Conservation (phyloP, 78 protist genomes). For the Speleostelium caveatum region DNA sequence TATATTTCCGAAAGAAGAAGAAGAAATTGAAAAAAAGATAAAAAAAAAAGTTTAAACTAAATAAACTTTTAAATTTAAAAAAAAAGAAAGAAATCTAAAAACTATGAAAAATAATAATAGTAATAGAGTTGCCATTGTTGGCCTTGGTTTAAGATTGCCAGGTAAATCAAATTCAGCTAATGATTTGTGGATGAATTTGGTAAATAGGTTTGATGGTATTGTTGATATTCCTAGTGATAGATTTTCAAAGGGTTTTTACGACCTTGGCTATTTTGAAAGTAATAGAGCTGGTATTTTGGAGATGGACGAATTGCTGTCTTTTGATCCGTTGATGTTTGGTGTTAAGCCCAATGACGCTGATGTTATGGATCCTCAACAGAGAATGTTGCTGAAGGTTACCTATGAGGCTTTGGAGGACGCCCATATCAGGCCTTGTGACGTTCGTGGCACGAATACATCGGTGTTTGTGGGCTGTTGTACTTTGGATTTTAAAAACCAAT, state of each 20-base stretch:
- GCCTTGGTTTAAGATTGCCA: conserved; percentile 11
- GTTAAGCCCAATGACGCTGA: conserved; percentile 37
- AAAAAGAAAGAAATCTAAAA: too few species aligned
- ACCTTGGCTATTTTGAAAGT: background rate
- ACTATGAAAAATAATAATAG: too few species aligned
- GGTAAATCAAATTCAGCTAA: background rate
- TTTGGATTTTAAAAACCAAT: background rate
- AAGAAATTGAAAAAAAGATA: too few species aligned
- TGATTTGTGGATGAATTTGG: background rate
- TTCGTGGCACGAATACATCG: background rate
- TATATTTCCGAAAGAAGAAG: too few species aligned
- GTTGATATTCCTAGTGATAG: background rate
- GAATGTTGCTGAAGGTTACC: conserved; percentile 74
- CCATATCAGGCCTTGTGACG: background rate
- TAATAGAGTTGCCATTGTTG: conserved; percentile 8
- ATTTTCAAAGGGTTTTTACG: background rate
- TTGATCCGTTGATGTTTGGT: conserved; percentile 14
- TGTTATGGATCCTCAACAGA: conserved; percentile 88
- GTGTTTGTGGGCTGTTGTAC: background rate
- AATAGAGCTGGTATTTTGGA: conserved; percentile 3
- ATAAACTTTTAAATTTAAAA: too few species aligned
- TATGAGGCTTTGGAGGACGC: conserved; percentile 67
- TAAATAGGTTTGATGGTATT: conserved; percentile 3
- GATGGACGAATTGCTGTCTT: background rate
- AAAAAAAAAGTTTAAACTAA: too few species aligned